Base-by-base conservation (phyloP, 495 filamentous ascomycete species). In the Tuber melanosporum region DNA sequence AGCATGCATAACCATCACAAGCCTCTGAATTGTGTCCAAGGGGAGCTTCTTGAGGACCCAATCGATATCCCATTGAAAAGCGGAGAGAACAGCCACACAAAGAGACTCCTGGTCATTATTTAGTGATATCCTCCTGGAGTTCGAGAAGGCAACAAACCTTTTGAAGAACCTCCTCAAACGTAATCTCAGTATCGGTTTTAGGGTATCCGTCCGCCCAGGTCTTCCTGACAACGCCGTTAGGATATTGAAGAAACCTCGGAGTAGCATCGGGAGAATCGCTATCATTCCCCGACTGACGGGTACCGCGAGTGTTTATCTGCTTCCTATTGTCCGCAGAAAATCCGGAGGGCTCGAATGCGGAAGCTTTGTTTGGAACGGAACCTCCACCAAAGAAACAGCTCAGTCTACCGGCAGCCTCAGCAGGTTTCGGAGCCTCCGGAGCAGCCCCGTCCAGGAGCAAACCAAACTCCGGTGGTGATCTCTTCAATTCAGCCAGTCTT, bases 121-220 rank as follows among this genome's bases (percentile, higher is more conserved):
- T 36, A 66, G 57, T 8, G 46, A 75, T 14, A 22, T 73, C 15
- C 74, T n/a, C 19, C 71, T 19, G 7, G 32, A 22, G 41, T n/a
- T n/a, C 22, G 22, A 14, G 14, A 45, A n/a, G 17, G 26, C 74
- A 72, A 39, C 70, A 66, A 62, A 66, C 57, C 14, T 88, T 89
- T 82, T 96, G 91, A 0, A 99, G 84, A 1, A 98, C 91, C 81
- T 98, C 95, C 82, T 97, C 94, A 62, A 99, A 90, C 79, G 90
- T 96, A 81, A 98, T 93, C 74, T 97, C 94, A 70, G 94, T 87
- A 2, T 85, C 87, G 0, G 79, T 83, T 43, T 93, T 86, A 0
- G 85, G 83, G 69, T 87, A 87, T 7, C 89, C 88, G 19, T 52
- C 41, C 0, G 87, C 89, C 89, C 91, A 94, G 0, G 95, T 99